A percentile compares a stretch with the other conserved stretches of the same genome.
phyloP scores from a whole-genome alignment of 345 rosid species.

The Citrus medica region DNA sequence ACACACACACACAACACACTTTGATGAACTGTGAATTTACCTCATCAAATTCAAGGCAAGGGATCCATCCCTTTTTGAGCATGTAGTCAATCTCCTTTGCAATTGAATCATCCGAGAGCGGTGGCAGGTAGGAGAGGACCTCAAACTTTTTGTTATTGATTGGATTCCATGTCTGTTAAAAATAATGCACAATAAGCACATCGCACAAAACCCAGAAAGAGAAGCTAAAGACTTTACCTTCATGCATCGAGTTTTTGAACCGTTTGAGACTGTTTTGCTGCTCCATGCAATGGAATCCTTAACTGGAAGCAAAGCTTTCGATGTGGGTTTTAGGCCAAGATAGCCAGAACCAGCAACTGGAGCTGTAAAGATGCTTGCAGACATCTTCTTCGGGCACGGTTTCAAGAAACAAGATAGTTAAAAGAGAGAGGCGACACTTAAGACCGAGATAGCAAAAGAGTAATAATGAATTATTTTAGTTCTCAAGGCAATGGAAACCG shows the following conservation, averaged over 20 bases:
- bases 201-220: not conserved
- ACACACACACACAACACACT: not conserved
- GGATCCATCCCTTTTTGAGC: constrained; percentile 65
- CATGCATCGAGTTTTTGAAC: constrained; percentile 53
- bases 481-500: constrained; percentile 8
- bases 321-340: constrained; percentile 32
- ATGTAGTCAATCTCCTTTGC: constrained; percentile 64
- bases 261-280: constrained; percentile 48
- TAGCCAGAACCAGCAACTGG: constrained; percentile 28
- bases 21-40: constrained; percentile 18
- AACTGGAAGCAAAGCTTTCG: constrained; percentile 23
- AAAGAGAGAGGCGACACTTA: not conserved
- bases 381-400: constrained; percentile 30
- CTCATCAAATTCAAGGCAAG: constrained; percentile 73
- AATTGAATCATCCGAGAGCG: constrained; percentile 13
- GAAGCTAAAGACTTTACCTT: constrained; percentile 35
- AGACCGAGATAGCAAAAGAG: not conserved
- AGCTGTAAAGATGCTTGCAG: constrained; percentile 39
- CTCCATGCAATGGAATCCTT: constrained; percentile 41
- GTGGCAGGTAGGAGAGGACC: constrained; percentile 10
- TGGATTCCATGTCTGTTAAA: constrained; percentile 63
- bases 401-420: not conserved
- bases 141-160: constrained; percentile 22
- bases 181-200: not conserved
- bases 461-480: not conserved